Evolutionary conservation across 2,329 filamentous ascomycete genomes (phyloP), one percentile per base, ranked within the genome.

Genomic region (Phaeosphaeriaceae sp.): DNA sequence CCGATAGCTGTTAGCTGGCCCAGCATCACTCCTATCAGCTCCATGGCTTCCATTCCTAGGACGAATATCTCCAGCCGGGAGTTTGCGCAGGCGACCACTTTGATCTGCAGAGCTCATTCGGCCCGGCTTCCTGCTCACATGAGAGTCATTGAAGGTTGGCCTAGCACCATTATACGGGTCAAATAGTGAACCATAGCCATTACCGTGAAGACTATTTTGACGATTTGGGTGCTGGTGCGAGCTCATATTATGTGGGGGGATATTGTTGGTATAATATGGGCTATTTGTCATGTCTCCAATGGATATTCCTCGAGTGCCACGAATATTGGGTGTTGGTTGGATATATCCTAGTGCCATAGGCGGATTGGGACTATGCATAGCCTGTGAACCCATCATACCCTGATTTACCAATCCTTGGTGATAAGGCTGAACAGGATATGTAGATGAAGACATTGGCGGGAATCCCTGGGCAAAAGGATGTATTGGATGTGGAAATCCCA

Each of bases 231-330:
- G 38, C 29, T 29, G 38, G 20, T 16, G 34, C 37, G 44, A 13
- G 18, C 61, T 59, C 28, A 51, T 35, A 6, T 52, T 36, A 15
- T 56, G 57, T 23, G 37, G 13, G 3, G 38, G 33, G n/a, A 52
- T 49, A 15, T 48, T 43, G 9, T 45, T 39, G 15, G 45, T 9
- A 42, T 61, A 60, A 30, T 58, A 48, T n/a, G 54, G 17, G 28
- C 51, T 56, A 46, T 71, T 71, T 1, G 66, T 67, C 61, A 69
- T 57, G 30, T 73, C 63, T 2, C 54, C 58, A 41, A 71, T 66
- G 4, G 56, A 59, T 16, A 38, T 41, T 13, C 42, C 46, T 13
- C 58, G 50, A 12, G 46, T 29, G 13, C 26, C 38, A 17, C 41
- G 36, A 16, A 29, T 11, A 18, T 37, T 41, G 6, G 46, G 43